Evolutionary conservation across 2,329 filamentous ascomycete genomes (phyloP), one percentile per base, ranked within the genome.

Genomic region (Macroventuria anomochaeta): DNA sequence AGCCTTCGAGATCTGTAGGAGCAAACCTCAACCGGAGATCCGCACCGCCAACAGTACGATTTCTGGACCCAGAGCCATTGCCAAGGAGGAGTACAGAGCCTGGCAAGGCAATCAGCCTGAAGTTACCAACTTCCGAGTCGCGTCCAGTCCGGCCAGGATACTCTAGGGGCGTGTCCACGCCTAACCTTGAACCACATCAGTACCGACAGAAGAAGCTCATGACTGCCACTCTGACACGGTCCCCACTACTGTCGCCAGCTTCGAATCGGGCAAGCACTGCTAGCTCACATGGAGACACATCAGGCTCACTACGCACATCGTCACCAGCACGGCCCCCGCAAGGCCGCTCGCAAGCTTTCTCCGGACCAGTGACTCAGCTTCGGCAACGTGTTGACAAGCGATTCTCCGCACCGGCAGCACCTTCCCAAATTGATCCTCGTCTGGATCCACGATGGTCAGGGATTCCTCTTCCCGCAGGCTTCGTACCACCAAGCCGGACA

Each of bases 31-130:
- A 53, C 20, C 53, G 55, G 17, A 62, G 53, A 50, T 59, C 64
- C 17, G 60, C 61, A 21, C 61, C 62, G 18, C 53, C 65, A 6
- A 59, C 57, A 11, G 68, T 71, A 32, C 59, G 63, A 20, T 71
- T 71, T 25, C 47, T 58, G 17, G 60, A 68, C 11, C 59, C 64
- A 46, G 60, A 65, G 32, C 54, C 53, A 8, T 21, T 54, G 15
- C 50, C 54, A 21, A 58, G 41, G 5, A 56, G 33, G 12, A 52
- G 20, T 25, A 47, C n/a, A 42, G 46, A 28, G 15, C 23, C 40
- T 36, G 34, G 21, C 15, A 44, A 32, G 18, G 29, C 20, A 7
- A 20, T 33, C n/a, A 40, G 38, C 34, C 5, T 44, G 21, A 48
- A 33, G 13, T 34, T 43, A 6, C 38, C 39, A 11, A 17, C 7